Percentiles rank a stretch among this genome's conserved stretches.
These are phyloP conservation scores for Yarrowia sp. DNA, from an alignment of 805 yeast genomes.

Conservation along the genomic window DNA sequence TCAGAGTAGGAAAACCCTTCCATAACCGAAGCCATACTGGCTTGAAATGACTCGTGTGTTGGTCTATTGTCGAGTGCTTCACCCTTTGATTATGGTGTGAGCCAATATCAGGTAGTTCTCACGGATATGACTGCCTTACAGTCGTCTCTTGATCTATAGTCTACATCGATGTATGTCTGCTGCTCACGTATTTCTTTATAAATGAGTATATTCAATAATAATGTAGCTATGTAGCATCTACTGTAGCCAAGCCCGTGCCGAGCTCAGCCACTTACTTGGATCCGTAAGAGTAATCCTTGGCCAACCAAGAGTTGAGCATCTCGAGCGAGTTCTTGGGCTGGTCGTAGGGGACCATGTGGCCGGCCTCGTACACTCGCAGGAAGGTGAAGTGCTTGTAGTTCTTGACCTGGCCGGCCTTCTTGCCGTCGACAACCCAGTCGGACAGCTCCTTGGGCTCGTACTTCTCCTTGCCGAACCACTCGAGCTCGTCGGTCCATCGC, in stretches of 20 bases:
- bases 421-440: constrained; percentile 50
- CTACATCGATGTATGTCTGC: too few relatives aligned
- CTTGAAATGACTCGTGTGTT: too few relatives aligned
- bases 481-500: constrained; percentile 81
- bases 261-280: constrained; percentile 6
- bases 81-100: too few relatives aligned
- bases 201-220: not conserved
- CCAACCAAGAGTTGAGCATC: constrained; percentile 78
- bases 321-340: constrained; percentile 77
- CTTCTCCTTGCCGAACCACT: constrained; percentile 65
- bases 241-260: not conserved
- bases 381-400: constrained; percentile 74
- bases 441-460: constrained; percentile 59
- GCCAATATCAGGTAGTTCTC: too few relatives aligned
- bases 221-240: not conserved
- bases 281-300: constrained; percentile 53
- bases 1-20: too few relatives aligned
- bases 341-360: constrained; percentile 92
- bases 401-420: constrained; percentile 71
- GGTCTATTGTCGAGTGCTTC: too few relatives aligned
- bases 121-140: too few relatives aligned
- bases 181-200: not conserved
- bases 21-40: too few relatives aligned
- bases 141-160: too few relatives aligned
- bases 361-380: constrained; percentile 80